Percentiles rank a stretch among this genome's conserved stretches.
Evolutionary conservation across 257 asterid species (phyloP).

Genomic region (Nicotiana otophora): DNA sequence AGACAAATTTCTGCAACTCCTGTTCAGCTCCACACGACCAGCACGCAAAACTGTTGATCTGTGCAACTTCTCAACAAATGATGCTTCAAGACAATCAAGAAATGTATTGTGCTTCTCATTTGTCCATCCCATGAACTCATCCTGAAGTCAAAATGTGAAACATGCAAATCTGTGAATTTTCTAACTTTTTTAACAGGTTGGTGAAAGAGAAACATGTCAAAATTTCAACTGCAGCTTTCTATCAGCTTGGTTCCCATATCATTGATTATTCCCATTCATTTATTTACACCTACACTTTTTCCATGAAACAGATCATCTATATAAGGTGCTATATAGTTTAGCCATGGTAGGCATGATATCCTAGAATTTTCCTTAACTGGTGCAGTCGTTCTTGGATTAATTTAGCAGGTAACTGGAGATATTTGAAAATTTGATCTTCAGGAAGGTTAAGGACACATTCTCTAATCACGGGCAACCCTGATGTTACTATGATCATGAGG

Average conservation of each 20-base stretch:
- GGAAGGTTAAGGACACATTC: not conserved
- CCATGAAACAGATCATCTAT: not conserved
- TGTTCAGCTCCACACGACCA: slow-evolving; percentile 23
- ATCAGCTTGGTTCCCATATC: not conserved
- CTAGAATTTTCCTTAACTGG: not conserved
- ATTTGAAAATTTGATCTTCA: not conserved
- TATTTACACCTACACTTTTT: not conserved
- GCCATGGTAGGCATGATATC: not conserved
- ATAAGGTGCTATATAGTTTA: not conserved
- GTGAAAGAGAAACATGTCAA: not conserved
- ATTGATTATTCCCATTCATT: not conserved
- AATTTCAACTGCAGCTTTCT: not conserved
- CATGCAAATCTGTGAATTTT: not conserved
- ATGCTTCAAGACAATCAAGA: slow-evolving; percentile 63
- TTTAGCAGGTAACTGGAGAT: not conserved
- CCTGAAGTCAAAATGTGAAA: slow-evolving; percentile 33
- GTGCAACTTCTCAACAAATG: slow-evolving; percentile 62
- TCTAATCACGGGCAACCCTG: not conserved
- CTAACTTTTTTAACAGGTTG: not conserved
- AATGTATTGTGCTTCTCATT: slow-evolving; percentile 62
- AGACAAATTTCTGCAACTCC: slow-evolving; percentile 15
- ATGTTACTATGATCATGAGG: not conserved
- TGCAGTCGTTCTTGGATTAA: not conserved
- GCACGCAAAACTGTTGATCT: slow-evolving; percentile 34
- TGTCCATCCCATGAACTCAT: slow-evolving; percentile 47